phyloP scores from a whole-genome alignment of 345 rosid genomes.

The Populus davidiana region DNA sequence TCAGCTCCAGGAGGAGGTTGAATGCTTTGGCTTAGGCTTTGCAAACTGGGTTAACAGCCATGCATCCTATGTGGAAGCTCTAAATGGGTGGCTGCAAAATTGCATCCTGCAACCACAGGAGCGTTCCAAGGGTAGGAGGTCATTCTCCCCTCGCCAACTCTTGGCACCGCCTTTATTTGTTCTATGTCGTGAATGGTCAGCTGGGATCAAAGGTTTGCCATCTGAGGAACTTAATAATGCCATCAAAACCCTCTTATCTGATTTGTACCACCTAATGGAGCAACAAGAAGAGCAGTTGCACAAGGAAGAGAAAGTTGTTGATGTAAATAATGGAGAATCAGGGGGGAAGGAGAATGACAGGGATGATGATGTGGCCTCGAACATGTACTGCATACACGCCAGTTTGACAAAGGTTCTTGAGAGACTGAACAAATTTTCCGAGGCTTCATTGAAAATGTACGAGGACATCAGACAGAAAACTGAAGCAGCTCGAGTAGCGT shows the following conservation, averaged over 20 bases:
- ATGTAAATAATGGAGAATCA: conserved; percentile 31
- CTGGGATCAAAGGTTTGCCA: conserved; percentile 65
- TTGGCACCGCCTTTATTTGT: conserved; percentile 81
- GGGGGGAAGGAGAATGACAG: conserved; percentile 39
- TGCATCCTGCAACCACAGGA: conserved; percentile 73
- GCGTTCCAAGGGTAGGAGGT: conserved; percentile 54
- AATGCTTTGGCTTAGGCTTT: conserved; percentile 81
- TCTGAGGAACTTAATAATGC: conserved; percentile 61
- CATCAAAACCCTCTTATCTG: conserved; percentile 53
- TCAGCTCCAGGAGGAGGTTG: conserved; percentile 67
- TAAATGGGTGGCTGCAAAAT: conserved; percentile 77
- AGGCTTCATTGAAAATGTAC: conserved; percentile 84
- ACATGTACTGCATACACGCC: conserved; percentile 53
- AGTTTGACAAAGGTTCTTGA: conserved; percentile 78
- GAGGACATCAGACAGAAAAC: conserved; percentile 70
- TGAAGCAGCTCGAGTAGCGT: conserved; percentile 59
- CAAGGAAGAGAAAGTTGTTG: conserved; percentile 24
- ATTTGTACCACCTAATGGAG: conserved; percentile 46
- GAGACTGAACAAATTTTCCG: conserved; percentile 68
- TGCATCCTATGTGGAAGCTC: conserved; percentile 62
- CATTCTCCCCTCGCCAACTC: conserved; percentile 71
- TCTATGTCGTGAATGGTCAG: conserved; percentile 73
- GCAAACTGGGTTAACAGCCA: conserved; percentile 69
- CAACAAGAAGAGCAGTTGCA: conserved; percentile 31
- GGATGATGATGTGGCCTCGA: conserved; percentile 36